Conservation (phyloP, 805 yeast genomes). For the Cyberlindnera euphorbiae region DNA sequence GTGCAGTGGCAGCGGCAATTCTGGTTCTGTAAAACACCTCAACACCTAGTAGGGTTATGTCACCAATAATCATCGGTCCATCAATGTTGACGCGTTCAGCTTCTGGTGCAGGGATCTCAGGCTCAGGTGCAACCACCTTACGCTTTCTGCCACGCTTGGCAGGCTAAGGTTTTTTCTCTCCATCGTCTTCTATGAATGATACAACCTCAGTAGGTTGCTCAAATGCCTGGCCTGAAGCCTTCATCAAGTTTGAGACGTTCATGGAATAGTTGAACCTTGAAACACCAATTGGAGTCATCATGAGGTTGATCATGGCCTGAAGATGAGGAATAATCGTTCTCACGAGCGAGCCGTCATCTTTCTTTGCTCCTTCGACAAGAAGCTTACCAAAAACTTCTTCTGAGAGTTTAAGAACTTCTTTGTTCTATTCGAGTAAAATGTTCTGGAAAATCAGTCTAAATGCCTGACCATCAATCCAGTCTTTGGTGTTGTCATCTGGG, state of each 20-base stretch:
- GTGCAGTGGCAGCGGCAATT: conserved; percentile 67
- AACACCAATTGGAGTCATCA: conserved; percentile 93
- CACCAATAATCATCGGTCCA: conserved; percentile 89
- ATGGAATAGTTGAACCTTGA: conserved; percentile 83
- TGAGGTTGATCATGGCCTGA: conserved; percentile 54
- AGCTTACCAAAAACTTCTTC: conserved; percentile 54
- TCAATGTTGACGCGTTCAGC: conserved; percentile 79
- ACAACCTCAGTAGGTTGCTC: conserved; percentile 3
- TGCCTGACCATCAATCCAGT: conserved; percentile 76
- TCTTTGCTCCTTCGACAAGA: conserved; percentile 39
- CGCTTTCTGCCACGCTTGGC: conserved; percentile 44
- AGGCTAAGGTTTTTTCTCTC: conserved; percentile 17
- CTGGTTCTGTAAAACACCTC: conserved; percentile 74
- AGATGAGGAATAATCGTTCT: conserved; percentile 51
- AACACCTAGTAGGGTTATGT: conserved; percentile 75
- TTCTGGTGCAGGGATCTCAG: conserved; percentile 46
- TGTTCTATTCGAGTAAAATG: conserved; percentile 82
- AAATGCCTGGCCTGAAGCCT: conserved; percentile 62
- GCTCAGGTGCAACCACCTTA: conserved; percentile 29
- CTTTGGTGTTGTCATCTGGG: conserved; percentile 44
- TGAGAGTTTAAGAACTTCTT: conserved; percentile 62
- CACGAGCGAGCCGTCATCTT: conserved; percentile 41
- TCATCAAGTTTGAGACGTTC: conserved; percentile 68
- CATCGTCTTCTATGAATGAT: conserved; percentile 6
- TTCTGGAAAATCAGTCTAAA: conserved; percentile 82